These are phyloP conservation scores for Cladorrhinum samala DNA, from an alignment of 495 filamentous ascomycete genomes.

Conservation along the genomic window DNA sequence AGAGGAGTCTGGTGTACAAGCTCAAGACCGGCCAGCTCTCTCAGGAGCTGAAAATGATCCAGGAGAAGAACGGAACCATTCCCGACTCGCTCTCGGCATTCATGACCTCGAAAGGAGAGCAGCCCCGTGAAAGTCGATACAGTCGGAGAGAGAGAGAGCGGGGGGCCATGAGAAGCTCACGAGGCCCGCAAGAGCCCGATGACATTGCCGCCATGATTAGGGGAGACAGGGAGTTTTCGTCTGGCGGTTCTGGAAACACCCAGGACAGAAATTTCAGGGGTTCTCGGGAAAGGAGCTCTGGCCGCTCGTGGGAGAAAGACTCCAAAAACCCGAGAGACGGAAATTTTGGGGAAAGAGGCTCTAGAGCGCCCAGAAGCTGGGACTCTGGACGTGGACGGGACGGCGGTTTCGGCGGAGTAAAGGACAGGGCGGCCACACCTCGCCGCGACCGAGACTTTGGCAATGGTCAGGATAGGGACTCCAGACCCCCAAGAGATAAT, in stretches of 20 bases:
- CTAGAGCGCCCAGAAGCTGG: not conserved
- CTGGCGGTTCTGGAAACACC: not conserved
- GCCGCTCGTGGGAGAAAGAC: no score
- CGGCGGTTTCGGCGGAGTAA: not conserved
- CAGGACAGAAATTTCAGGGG: not conserved
- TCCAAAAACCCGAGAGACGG: no score
- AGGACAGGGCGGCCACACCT: not conserved
- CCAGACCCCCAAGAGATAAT: not conserved
- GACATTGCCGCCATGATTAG: constrained; percentile 1
- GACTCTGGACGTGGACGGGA: not conserved
- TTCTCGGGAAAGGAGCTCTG: no score
- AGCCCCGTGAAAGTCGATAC: not conserved
- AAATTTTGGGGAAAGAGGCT: not conserved
- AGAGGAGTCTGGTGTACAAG: constrained; percentile 42
- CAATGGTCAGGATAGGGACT: not conserved
- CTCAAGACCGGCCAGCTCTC: constrained; percentile 25
- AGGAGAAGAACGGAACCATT: not conserved
- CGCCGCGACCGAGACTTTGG: not conserved
- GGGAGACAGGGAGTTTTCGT: not conserved
- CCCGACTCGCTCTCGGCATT: not conserved
- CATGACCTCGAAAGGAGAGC: constrained; percentile 1
- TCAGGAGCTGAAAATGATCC: constrained; percentile 13
- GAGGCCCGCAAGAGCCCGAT: not conserved
- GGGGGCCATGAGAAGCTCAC: not conserved
- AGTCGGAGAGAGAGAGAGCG: not conserved